Conservation (phyloP, 1,284 basidiomycete genomes). For the Cryptococcus sp. region DNA sequence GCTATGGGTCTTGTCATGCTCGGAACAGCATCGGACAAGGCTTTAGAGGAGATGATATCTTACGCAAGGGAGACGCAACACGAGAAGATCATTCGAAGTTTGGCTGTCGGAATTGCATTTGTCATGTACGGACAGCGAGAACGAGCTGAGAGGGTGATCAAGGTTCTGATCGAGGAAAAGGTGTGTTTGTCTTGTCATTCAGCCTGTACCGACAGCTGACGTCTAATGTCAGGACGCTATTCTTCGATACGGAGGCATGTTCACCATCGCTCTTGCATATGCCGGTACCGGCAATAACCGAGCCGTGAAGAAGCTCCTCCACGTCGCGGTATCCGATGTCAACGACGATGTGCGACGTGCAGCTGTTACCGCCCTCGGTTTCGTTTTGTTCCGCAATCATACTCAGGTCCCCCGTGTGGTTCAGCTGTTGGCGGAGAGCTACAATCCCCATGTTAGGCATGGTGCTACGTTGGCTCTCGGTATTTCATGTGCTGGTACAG, state of each 20-base stretch:
- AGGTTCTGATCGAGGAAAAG: slow-evolving; percentile 77
- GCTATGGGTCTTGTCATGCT: slow-evolving; percentile 97
- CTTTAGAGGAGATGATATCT: slow-evolving; percentile 86
- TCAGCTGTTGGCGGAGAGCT: slow-evolving; percentile 91
- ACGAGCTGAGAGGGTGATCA: slow-evolving; percentile 76
- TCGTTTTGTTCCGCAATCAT: slow-evolving; percentile 93
- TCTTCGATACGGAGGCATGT: slow-evolving; percentile 92
- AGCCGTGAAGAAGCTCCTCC: slow-evolving; percentile 83
- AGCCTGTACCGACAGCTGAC: slow-evolving; percentile 2
- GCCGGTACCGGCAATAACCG: slow-evolving; percentile 92
- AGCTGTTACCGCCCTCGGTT: slow-evolving; percentile 90
- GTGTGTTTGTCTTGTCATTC: slow-evolving; percentile 58
- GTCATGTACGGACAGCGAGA: slow-evolving; percentile 89
- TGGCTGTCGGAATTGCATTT: slow-evolving; percentile 87
- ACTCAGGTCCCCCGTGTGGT: slow-evolving; percentile 91
- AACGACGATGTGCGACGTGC: slow-evolving; percentile 93
- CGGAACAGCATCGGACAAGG: slow-evolving; percentile 74
- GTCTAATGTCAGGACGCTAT: slow-evolving; percentile 73
- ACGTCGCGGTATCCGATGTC: slow-evolving; percentile 94
- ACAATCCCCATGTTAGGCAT: slow-evolving; percentile 96
- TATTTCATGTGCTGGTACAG: slow-evolving; percentile 96
- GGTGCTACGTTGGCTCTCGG: slow-evolving; percentile 92
- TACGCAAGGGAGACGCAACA: slow-evolving; percentile 95
- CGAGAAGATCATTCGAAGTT: slow-evolving; percentile 94
- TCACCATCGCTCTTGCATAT: slow-evolving; percentile 90